Evolutionary conservation across 768 basidiomycete genomes (phyloP).

Genomic region (Psilocybe subaeruginosa): DNA sequence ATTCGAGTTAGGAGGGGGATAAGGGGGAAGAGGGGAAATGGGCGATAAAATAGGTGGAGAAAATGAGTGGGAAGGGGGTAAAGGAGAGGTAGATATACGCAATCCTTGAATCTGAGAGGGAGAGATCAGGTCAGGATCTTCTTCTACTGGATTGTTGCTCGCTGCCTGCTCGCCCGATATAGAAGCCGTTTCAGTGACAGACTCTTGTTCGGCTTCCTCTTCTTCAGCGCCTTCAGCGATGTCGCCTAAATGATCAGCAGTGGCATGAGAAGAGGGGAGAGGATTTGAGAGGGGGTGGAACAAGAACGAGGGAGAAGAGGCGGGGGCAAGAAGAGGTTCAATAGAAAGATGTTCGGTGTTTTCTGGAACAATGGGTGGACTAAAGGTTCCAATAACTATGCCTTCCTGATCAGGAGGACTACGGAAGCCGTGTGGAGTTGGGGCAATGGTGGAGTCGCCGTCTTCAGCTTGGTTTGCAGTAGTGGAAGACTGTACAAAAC

Average conservation of each 20-base stretch:
- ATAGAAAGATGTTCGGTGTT: slow-evolving; percentile 36
- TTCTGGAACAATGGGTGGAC: slow-evolving; percentile 18
- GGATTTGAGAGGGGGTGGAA: slow-evolving; percentile 25
- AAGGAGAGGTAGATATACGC: slow-evolving; percentile 51
- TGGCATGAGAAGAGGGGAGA: not conserved
- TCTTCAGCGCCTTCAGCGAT: slow-evolving; percentile 65
- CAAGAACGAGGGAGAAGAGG: slow-evolving; percentile 17
- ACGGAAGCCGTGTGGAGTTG: slow-evolving; percentile 22
- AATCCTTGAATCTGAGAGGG: slow-evolving; percentile 58
- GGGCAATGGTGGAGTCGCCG: slow-evolving; percentile 18
- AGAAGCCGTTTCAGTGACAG: slow-evolving; percentile 16
- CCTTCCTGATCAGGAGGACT: slow-evolving; percentile 18
- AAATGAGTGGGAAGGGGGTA: slow-evolving; percentile 27
- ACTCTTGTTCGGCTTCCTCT: slow-evolving; percentile 23
- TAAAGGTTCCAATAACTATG: slow-evolving; percentile 21
- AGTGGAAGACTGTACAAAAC: slow-evolving; percentile 13
- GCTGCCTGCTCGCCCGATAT: not conserved
- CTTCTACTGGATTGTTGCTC: slow-evolving; percentile 9
- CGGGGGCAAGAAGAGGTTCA: slow-evolving; percentile 54
- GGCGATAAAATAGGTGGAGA: slow-evolving; percentile 9
- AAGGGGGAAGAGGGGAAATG: slow-evolving; percentile 12
- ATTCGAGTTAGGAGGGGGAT: slow-evolving; percentile 5
- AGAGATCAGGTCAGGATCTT: slow-evolving; percentile 29
- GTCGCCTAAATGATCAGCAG: slow-evolving; percentile 42
- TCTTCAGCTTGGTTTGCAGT: slow-evolving; percentile 3